phyloP scores from a whole-genome alignment of 2,329 filamentous ascomycete species.

The Parafenestella ontariensis region DNA sequence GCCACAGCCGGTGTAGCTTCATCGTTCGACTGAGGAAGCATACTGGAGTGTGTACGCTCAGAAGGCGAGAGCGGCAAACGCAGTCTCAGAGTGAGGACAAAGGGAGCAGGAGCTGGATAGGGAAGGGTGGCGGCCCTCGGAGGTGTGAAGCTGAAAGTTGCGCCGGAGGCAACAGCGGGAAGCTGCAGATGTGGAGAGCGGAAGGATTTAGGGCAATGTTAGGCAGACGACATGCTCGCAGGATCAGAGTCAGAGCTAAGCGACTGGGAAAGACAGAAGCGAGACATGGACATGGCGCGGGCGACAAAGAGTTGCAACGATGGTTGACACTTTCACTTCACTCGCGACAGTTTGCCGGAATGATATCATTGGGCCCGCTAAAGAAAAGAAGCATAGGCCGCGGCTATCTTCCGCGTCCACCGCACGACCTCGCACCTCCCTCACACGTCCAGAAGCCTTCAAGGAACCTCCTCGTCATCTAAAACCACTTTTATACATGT shows the following conservation, averaged over 20 bases:
- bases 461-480: not conserved
- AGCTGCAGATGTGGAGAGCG: slow-evolving; percentile 2
- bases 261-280: not conserved
- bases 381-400: slow-evolving; percentile 2
- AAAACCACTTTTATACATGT: too few species aligned
- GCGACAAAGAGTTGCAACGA: not conserved
- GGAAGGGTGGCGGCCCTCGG: not conserved
- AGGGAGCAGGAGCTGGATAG: not conserved
- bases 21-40: slow-evolving; percentile 16
- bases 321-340: slow-evolving; percentile 8
- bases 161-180: slow-evolving; percentile 23
- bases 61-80: not conserved
- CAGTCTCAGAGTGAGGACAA: not conserved
- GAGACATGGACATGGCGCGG: not conserved
- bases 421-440: not conserved
- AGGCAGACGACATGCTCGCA: not conserved
- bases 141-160: slow-evolving; percentile 3
- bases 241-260: not conserved
- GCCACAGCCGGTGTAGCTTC: slow-evolving; percentile 12
- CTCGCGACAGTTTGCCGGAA: slow-evolving; percentile 12
- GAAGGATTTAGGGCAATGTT: not conserved
- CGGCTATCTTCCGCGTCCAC: slow-evolving; percentile 19
- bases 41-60: not conserved
- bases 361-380: slow-evolving; percentile 35
- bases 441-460: not conserved